phyloP scores from a whole-genome alignment of 352 stramenopile species.

The Phytophthora capsici region DNA sequence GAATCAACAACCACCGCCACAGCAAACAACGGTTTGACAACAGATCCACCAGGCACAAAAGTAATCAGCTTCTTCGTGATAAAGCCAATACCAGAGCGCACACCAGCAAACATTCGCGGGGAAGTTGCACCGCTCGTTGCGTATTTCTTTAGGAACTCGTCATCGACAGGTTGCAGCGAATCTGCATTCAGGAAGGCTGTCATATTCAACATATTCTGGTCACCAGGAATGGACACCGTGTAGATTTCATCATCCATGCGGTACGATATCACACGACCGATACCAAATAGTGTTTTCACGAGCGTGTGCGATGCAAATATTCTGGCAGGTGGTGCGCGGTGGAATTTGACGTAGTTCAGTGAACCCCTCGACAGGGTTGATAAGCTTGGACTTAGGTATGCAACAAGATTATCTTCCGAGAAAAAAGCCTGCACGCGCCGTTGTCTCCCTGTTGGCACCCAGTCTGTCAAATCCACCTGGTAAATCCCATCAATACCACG shows the following conservation, averaged over 20 bases:
- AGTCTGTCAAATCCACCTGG: constrained; percentile 77
- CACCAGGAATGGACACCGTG: constrained; percentile 52
- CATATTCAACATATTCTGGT: constrained; percentile 44
- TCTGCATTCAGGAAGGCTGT: constrained; percentile 54
- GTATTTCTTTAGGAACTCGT: constrained; percentile 40
- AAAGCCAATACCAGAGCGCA: constrained; percentile 76
- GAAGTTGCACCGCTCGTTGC: constrained; percentile 34
- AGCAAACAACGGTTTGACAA: constrained; percentile 55
- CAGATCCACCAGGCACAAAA: constrained; percentile 60
- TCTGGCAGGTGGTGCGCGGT: constrained; percentile 42
- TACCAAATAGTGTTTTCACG: constrained; percentile 82
- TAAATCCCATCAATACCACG: constrained; percentile 81
- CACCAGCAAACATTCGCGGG: constrained; percentile 71
- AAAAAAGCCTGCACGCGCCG: constrained; percentile 63
- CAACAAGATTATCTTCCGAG: constrained; percentile 56
- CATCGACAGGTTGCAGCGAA: constrained; percentile 50
- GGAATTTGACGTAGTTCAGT: constrained; percentile 63
- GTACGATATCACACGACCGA: constrained; percentile 65
- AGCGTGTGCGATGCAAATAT: constrained; percentile 54
- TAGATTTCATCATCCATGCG: constrained; percentile 74
- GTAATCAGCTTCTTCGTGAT: constrained; percentile 82
- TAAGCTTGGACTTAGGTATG: constrained; percentile 47
- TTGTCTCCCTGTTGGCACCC: constrained; percentile 39
- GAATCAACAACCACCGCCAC: constrained; percentile 69
- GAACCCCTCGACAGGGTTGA: constrained; percentile 58